Evolutionary conservation across 1,284 basidiomycete genomes (phyloP).

Genomic region (Rhodotorula sp.): DNA sequence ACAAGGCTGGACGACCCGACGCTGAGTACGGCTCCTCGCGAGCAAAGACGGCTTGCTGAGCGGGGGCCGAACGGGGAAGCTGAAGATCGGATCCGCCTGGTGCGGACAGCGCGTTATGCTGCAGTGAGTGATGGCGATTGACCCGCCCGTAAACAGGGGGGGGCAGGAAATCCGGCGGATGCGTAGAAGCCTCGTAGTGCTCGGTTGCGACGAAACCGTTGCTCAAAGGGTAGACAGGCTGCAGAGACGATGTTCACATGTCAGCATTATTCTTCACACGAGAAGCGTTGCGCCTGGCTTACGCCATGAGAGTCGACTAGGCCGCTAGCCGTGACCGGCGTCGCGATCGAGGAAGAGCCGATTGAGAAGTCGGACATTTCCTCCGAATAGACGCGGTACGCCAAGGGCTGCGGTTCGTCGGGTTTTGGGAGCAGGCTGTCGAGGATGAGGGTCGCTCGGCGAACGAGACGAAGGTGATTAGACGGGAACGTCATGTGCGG

Average conservation of each 20-base stretch:
- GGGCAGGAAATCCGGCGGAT: neutral
- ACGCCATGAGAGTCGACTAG: neutral
- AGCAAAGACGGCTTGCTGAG: neutral
- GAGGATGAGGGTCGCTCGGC: conserved; percentile 3
- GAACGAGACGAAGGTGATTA: neutral
- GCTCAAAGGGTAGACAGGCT: neutral
- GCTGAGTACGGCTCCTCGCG: neutral
- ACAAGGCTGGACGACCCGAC: neutral
- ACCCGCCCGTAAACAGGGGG: neutral
- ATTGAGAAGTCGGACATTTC: neutral
- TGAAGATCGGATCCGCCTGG: too few relatives aligned
- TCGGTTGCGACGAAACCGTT: neutral
- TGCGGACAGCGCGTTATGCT: neutral
- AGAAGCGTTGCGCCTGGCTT: neutral
- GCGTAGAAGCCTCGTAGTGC: neutral
- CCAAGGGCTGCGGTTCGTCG: neutral
- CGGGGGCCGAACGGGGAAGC: neutral
- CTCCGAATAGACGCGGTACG: neutral
- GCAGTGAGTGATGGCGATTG: neutral
- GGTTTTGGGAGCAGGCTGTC: conserved; percentile 1
- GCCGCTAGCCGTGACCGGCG: too few relatives aligned
- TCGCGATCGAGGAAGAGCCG: neutral
- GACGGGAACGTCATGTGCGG: neutral
- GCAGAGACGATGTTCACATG: neutral
- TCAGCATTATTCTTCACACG: neutral